phyloP scores from a whole-genome alignment of 495 filamentous ascomycete genomes.

The Aspergillus diversus region DNA sequence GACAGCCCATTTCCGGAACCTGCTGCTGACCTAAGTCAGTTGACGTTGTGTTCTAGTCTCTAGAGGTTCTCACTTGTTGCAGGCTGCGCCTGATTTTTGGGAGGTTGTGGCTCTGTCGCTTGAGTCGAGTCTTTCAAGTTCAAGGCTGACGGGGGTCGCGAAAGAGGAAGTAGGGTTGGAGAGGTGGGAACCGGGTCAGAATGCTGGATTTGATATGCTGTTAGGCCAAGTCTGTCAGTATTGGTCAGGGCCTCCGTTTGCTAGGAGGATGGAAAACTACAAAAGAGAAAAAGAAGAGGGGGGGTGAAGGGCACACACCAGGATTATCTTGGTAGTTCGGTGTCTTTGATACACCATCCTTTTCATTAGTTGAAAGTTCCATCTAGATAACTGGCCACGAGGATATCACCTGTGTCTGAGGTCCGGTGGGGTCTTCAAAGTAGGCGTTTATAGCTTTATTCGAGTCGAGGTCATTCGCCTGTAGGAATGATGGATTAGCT shows the following conservation, averaged over 20 bases:
- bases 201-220: conserved; percentile 62
- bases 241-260: background rate
- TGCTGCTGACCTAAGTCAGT: conserved; percentile 31
- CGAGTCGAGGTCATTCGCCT: conserved; percentile 54
- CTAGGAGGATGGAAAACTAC: too few relatives aligned
- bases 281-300: too few relatives aligned
- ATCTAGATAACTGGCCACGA: conserved; percentile 1
- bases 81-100: conserved; percentile 25
- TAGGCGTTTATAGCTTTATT: conserved; percentile 58
- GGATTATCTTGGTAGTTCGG: conserved; percentile 31
- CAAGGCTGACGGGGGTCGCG: conserved; percentile 70
- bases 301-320: conserved; percentile 2
- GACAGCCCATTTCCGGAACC: conserved; percentile 48
- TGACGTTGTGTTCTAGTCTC: background rate
- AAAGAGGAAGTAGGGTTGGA: conserved; percentile 51
- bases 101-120: background rate
- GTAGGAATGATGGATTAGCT: conserved; percentile 13
- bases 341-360: conserved; percentile 20
- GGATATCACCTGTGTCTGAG: conserved; percentile 36
- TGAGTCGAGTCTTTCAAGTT: conserved; percentile 40
- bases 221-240: conserved; percentile 17
- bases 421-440: conserved; percentile 52
- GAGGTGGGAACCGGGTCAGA: conserved; percentile 53
- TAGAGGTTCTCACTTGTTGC: conserved; percentile 24
- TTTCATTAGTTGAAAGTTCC: conserved; percentile 20